phyloP scores from a whole-genome alignment of 306 rosid species.

The Citrullus mucosospermus region DNA sequence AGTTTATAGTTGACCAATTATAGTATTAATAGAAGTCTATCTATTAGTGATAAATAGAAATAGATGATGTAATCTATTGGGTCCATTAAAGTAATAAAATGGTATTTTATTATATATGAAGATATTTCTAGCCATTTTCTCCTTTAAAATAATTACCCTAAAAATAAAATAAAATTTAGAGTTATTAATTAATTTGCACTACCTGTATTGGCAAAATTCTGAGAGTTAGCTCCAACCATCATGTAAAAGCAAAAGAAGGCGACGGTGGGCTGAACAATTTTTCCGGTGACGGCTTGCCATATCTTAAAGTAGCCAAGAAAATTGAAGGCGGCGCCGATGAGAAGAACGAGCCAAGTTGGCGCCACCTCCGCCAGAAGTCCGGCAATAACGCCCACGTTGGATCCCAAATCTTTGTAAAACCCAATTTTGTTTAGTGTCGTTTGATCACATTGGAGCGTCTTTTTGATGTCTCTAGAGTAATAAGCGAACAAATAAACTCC shows the following conservation, averaged over 20 bases:
- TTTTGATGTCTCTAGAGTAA: conserved; percentile 23
- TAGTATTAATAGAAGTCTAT: no score
- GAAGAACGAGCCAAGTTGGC: conserved; percentile 16
- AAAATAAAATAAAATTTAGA: no score
- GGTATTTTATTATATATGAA: no score
- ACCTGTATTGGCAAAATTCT: conserved; percentile 20
- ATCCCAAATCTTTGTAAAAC: conserved; percentile 29
- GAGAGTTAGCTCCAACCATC: conserved; percentile 23
- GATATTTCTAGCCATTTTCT: no score
- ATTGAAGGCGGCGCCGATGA: conserved; percentile 18
- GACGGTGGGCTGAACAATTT: conserved; percentile 14
- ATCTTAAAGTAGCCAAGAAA: conserved; percentile 11
- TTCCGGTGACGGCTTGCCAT: conserved; percentile 6
- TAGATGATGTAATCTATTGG: no score
- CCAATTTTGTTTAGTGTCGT: conserved; percentile 13
- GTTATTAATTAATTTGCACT: no score
- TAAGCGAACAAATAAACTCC: conserved; percentile 24
- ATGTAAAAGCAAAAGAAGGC: conserved; percentile 26
- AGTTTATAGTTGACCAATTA: no score
- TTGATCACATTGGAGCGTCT: conserved; percentile 21
- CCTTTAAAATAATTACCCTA: no score
- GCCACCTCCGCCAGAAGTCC: conserved; percentile 23
- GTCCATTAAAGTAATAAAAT: no score
- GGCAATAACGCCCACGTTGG: conserved; percentile 19
- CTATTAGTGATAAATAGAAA: no score